Percentiles rank a stretch among this genome's conserved stretches.
Conservation (phyloP, 2,329 filamentous ascomycete genomes). For the Aspergillus piperis region DNA sequence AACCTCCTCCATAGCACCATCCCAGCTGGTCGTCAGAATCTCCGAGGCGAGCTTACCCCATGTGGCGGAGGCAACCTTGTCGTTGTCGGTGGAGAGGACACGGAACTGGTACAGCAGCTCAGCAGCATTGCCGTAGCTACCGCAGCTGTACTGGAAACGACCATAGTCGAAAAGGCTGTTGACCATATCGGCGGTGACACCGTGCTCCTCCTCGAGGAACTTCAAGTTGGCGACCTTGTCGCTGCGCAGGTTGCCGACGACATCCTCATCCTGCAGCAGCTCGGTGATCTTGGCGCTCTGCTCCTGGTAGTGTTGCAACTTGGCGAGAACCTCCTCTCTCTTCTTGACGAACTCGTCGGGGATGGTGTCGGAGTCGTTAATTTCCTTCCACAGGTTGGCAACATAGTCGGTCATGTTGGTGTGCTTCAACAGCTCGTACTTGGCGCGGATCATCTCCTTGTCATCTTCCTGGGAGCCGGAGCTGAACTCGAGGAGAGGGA, state of each 20-base stretch:
- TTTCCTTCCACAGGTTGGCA: slow-evolving; percentile 84
- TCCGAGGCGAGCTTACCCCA: slow-evolving; percentile 98
- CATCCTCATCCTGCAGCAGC: slow-evolving; percentile 82
- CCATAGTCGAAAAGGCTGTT: slow-evolving; percentile 94
- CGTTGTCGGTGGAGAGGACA: slow-evolving; percentile 95
- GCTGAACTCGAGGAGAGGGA: slow-evolving; percentile 91
- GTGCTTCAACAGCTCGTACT: slow-evolving; percentile 91
- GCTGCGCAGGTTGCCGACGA: slow-evolving; percentile 85
- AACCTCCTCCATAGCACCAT: slow-evolving; percentile 85
- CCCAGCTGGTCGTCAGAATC: slow-evolving; percentile 94
- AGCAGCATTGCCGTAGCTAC: slow-evolving; percentile 84
- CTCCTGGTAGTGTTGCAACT: slow-evolving; percentile 80
- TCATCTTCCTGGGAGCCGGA: slow-evolving; percentile 73
- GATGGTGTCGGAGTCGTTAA: slow-evolving; percentile 74
- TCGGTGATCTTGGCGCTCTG: slow-evolving; percentile 87
- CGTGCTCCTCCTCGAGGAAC: slow-evolving; percentile 95
- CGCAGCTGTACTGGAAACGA: slow-evolving; percentile 97
- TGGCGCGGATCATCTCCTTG: slow-evolving; percentile 76
- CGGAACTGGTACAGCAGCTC: slow-evolving; percentile 97
- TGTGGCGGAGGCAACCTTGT: slow-evolving; percentile 91
- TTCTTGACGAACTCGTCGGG: slow-evolving; percentile 86
- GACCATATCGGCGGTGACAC: slow-evolving; percentile 92
- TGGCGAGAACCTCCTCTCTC: slow-evolving; percentile 82
- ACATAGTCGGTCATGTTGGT: slow-evolving; percentile 99
- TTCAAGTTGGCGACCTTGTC: slow-evolving; percentile 99